Percentiles rank a stretch among this genome's conserved stretches.
Conservation (phyloP, 768 basidiomycete species). For the Mycena polygramma region DNA sequence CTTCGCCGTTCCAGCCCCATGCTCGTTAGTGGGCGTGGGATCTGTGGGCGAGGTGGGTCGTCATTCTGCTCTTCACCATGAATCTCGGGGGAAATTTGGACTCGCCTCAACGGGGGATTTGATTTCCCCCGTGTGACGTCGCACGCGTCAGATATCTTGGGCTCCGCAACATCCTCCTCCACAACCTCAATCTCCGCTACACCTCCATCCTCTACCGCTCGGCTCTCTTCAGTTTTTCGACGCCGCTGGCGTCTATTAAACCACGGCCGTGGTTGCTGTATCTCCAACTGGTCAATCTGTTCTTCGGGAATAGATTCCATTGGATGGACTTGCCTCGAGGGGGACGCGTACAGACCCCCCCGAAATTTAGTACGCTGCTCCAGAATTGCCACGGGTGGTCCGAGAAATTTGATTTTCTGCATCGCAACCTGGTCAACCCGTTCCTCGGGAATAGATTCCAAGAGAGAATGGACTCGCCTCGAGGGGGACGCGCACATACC, state of each 20-base stretch:
- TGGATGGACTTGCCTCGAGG: slow-evolving; percentile 25
- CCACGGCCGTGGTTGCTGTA: too few relatives aligned
- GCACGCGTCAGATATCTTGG: not conserved
- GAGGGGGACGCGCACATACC: slow-evolving; percentile 30
- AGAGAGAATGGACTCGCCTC: slow-evolving; percentile 14
- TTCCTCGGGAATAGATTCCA: not conserved
- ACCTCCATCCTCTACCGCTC: too few relatives aligned
- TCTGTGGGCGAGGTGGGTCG: too few relatives aligned
- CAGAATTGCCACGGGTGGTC: too few relatives aligned
- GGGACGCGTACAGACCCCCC: slow-evolving; percentile 18
- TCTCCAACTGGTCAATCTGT: slow-evolving; percentile 8
- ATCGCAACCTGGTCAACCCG: too few relatives aligned
- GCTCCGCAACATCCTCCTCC: too few relatives aligned
- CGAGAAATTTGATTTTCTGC: too few relatives aligned
- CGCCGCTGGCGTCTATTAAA: too few relatives aligned
- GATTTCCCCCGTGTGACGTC: not conserved
- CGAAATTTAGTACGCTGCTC: not conserved
- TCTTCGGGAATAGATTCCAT: not conserved
- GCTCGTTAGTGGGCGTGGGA: too few relatives aligned
- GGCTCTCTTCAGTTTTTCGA: too few relatives aligned
- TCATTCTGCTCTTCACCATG: too few relatives aligned
- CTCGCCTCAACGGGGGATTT: not conserved
- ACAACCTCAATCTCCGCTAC: too few relatives aligned
- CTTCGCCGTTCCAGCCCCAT: not conserved
- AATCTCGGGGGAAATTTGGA: not conserved